Conservation (phyloP, 495 filamentous ascomycete genomes). For the Elasticomyces elasticus region DNA sequence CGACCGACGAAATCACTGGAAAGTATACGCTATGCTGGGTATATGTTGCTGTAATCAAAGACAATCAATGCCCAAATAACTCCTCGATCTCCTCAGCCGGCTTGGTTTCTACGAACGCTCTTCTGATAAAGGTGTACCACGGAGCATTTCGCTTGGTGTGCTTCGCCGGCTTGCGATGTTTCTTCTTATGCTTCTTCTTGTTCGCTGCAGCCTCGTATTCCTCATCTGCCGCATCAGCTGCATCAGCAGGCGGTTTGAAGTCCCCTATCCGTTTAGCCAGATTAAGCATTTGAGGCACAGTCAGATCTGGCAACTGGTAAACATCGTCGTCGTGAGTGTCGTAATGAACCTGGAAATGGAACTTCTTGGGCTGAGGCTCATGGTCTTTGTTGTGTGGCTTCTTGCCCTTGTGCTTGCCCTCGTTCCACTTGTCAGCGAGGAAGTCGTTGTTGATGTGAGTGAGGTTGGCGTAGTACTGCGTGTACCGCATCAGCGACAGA, state of each 20-base stretch:
- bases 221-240: constrained; percentile 15
- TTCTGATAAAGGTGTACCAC: constrained; percentile 67
- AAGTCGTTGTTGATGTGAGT: constrained; percentile 71
- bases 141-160: constrained; percentile 43
- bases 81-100: constrained; percentile 46
- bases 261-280: constrained; percentile 66
- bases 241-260: constrained; percentile 29
- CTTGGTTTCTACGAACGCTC: constrained; percentile 70
- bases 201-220: constrained; percentile 16
- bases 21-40: neutral
- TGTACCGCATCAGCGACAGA: constrained; percentile 64
- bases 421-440: constrained; percentile 39
- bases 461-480: constrained; percentile 88
- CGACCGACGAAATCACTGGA: too few relatives aligned
- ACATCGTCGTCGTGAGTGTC: constrained; percentile 63
- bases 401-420: constrained; percentile 39
- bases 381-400: constrained; percentile 24
- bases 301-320: constrained; percentile 73
- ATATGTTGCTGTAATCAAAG: neutral
- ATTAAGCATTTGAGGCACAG: constrained; percentile 67
- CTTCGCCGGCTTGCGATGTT: constrained; percentile 37
- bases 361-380: constrained; percentile 48
- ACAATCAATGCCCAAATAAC: constrained; percentile 23
- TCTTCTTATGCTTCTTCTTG: constrained; percentile 38
- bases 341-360: constrained; percentile 79